These are phyloP conservation scores for Penicillium vulpinum DNA, from an alignment of 2,329 filamentous ascomycete species.

Conservation along the genomic window DNA sequence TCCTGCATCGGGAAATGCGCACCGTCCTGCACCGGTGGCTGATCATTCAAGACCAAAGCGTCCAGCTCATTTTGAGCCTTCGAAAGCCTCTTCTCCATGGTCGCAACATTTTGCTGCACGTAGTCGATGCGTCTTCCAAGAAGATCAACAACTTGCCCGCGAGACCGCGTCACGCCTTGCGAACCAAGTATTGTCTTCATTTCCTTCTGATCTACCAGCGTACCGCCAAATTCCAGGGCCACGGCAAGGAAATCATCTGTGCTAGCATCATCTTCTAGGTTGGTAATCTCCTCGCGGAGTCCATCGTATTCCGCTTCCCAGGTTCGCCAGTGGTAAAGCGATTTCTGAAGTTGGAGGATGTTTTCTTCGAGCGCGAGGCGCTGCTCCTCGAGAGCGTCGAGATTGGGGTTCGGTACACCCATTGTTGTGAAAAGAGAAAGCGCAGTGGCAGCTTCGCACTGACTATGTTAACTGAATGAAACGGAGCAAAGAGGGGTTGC, in stretches of 20 bases:
- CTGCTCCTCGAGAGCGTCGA: constrained; percentile 72
- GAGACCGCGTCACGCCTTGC: constrained; percentile 49
- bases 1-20: constrained; percentile 75
- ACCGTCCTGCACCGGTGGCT: constrained; percentile 64
- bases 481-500: not conserved
- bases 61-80: constrained; percentile 66
- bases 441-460: not conserved
- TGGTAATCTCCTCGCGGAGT: constrained; percentile 76
- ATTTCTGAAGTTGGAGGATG: constrained; percentile 69
- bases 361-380: constrained; percentile 73
- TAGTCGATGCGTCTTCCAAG: constrained; percentile 82
- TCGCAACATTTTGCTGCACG: constrained; percentile 75
- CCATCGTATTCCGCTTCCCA: constrained; percentile 92
- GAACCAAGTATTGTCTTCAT: constrained; percentile 56
- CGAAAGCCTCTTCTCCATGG: constrained; percentile 71
- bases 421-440: constrained; percentile 17
- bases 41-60: constrained; percentile 59
- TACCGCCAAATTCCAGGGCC: constrained; percentile 47
- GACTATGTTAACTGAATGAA: not conserved
- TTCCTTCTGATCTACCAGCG: constrained; percentile 51
- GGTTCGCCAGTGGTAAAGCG: constrained; percentile 82
- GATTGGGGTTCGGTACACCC: constrained; percentile 49
- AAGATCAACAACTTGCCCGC: constrained; percentile 65
- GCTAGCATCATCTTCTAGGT: constrained; percentile 51
- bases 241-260: constrained; percentile 56